Conservation (phyloP, 495 filamentous ascomycete genomes). For the Durotheca rogersii region DNA sequence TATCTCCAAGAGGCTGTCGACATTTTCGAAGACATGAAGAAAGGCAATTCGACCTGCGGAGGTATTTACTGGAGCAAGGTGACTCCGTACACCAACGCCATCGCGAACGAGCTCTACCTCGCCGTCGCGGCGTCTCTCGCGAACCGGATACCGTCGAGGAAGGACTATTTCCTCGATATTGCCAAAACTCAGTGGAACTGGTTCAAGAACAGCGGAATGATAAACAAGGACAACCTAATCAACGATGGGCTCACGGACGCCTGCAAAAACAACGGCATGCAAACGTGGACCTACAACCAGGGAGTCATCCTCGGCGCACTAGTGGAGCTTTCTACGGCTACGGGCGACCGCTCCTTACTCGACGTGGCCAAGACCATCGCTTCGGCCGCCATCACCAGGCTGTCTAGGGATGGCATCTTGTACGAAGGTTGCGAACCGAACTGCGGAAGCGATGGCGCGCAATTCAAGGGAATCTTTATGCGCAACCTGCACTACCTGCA, state of each 20-base stretch:
- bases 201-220: conserved; percentile 66
- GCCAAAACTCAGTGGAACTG: conserved; percentile 64
- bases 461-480: conserved; percentile 82
- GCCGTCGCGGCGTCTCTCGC: conserved; percentile 70
- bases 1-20: conserved; percentile 58
- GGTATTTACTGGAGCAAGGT: conserved; percentile 72
- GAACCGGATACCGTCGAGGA: conserved; percentile 55
- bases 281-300: conserved; percentile 78
- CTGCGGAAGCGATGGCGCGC: conserved; percentile 60
- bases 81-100: conserved; percentile 63
- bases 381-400: conserved; percentile 57
- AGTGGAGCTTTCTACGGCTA: conserved; percentile 62
- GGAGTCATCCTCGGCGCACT: conserved; percentile 74
- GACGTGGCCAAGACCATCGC: conserved; percentile 62
- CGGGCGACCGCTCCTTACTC: conserved; percentile 54
- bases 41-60: conserved; percentile 57
- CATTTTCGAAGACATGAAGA: conserved; percentile 64
- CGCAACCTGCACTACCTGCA: conserved; percentile 66
- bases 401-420: conserved; percentile 61
- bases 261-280: conserved; percentile 65
- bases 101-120: conserved; percentile 75
- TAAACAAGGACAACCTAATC: conserved; percentile 64
- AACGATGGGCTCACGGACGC: conserved; percentile 63
- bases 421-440: conserved; percentile 65
- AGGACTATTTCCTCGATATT: conserved; percentile 55